Base-by-base conservation (phyloP, 306 rosid genomes). In the Calophaca sinica region DNA sequence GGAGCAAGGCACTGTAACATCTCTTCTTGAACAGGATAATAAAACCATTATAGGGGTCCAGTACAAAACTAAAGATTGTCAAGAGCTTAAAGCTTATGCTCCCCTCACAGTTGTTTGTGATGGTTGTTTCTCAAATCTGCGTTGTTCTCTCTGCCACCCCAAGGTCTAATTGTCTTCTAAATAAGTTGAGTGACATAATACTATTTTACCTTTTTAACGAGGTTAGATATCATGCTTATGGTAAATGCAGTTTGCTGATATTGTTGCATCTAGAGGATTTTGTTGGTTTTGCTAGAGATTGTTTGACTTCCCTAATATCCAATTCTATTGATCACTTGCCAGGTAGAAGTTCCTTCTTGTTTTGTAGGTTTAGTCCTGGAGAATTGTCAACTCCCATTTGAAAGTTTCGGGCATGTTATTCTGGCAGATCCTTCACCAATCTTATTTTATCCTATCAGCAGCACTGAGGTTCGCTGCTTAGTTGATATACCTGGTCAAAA, bases 1-100 rank as follows among this genome's bases (percentile, higher is more conserved):
- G 75, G 82, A 86, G 68, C 88, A 90, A 83, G 96, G 96, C 55
- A 85, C 72, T 10, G 96, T 85, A 3, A 86, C 88, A 45, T 79
- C 89, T 51, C 74, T 90, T 69, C 78, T 90, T 45, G 82, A 86
- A 81, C 88, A 83, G 70, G 77, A 88, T 53, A 90, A 87, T 48
- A 87, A 85, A 62, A 85, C 77, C 11, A 57, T 88, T 62, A 80
- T 73, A 35, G 96, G 96, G 70, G 91, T 90, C 66, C 86, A 75
- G 33, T 90, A 90, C 79, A 90, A 80, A 81, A 77, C 88, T 7
- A 88, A 80, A 83, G 85, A 68, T 60, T 86, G 91, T 12, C 75
- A 68, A 70, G 79, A 79, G 26, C 26, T 20, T 20, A 20, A 20
- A 20, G 26, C 26, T 20, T 20, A 20, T 20, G 26, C 26, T 20